Percentiles rank a stretch among this genome's conserved stretches.
Evolutionary conservation across 768 basidiomycete genomes (phyloP).

Genomic region (Amanita muscaria): DNA sequence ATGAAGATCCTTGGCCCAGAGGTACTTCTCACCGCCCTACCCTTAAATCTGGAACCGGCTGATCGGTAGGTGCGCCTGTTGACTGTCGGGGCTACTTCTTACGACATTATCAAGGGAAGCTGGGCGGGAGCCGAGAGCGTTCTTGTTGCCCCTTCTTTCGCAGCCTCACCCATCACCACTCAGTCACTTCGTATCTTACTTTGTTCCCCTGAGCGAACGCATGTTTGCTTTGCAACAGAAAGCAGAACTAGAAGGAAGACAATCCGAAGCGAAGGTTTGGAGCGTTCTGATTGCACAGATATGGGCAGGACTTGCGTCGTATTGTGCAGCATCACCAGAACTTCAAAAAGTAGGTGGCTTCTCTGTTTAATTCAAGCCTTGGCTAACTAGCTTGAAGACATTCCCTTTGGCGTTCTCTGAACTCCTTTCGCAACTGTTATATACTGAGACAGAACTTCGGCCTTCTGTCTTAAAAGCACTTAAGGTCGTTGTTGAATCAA

Average conservation of each 20-base stretch:
- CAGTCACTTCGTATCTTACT: conserved; percentile 79
- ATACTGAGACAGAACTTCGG: conserved; percentile 79
- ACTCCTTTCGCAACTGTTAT: conserved; percentile 89
- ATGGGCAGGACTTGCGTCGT: conserved; percentile 87
- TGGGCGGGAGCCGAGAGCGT: conserved; percentile 82
- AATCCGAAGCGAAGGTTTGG: conserved; percentile 92
- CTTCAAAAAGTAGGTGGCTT: conserved; percentile 45
- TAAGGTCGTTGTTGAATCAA: conserved; percentile 76
- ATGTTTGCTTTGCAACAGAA: conserved; percentile 85
- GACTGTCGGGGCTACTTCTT: not conserved
- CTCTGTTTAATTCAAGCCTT: not conserved
- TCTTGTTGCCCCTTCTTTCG: conserved; percentile 79
- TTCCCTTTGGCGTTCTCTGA: conserved; percentile 74
- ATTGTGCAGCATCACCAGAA: conserved; percentile 78
- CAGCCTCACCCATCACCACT: conserved; percentile 77
- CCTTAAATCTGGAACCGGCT: conserved; percentile 78
- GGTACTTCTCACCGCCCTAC: conserved; percentile 62
- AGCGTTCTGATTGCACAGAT: conserved; percentile 88
- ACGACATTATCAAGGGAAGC: conserved; percentile 38
- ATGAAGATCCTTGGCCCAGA: conserved; percentile 84
- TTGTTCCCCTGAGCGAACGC: conserved; percentile 88
- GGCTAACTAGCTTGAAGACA: conserved; percentile 35
- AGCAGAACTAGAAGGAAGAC: conserved; percentile 63
- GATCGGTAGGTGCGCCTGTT: conserved; percentile 50
- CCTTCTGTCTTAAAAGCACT: conserved; percentile 76